Conservation (phyloP, 129 eudicot genomes). For the Chrysanthemum lavandulifolium region DNA sequence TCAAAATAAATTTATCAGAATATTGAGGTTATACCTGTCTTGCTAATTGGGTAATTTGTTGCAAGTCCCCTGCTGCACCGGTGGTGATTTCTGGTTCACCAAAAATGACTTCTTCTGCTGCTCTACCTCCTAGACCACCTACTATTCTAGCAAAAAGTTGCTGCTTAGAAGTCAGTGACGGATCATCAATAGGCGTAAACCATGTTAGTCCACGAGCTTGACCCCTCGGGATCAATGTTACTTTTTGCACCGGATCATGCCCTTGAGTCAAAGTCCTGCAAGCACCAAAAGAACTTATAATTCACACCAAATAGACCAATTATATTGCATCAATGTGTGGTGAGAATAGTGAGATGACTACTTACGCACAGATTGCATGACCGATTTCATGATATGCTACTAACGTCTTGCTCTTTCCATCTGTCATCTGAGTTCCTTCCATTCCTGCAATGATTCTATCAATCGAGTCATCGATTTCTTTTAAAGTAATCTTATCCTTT, state of each 20-base stretch:
- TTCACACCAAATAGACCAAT: slow-evolving; percentile 2
- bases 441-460: slow-evolving; percentile 85
- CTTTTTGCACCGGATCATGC: slow-evolving; percentile 78
- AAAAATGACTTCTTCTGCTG: slow-evolving; percentile 70
- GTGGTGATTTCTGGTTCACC: slow-evolving; percentile 79
- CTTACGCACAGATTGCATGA: slow-evolving; percentile 81
- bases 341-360: slow-evolving; percentile 9
- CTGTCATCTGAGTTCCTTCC: slow-evolving; percentile 86
- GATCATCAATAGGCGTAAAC: slow-evolving; percentile 69
- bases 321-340: background rate
- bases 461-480: slow-evolving; percentile 76
- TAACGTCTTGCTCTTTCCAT: slow-evolving; percentile 82
- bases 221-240: slow-evolving; percentile 68
- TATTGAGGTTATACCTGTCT: slow-evolving; percentile 40
- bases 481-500: slow-evolving; percentile 47
- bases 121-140: slow-evolving; percentile 72
- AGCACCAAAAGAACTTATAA: slow-evolving; percentile 9
- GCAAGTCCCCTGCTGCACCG: slow-evolving; percentile 81
- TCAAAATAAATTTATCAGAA: background rate
- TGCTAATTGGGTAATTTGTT: slow-evolving; percentile 61
- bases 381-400: slow-evolving; percentile 90
- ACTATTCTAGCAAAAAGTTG: slow-evolving; percentile 75
- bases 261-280: slow-evolving; percentile 62
- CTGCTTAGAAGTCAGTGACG: slow-evolving; percentile 46
- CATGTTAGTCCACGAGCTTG: slow-evolving; percentile 79